These are phyloP conservation scores for Samsoniella hepiali DNA, from an alignment of 2,329 filamentous ascomycete species.

Conservation along the genomic window DNA sequence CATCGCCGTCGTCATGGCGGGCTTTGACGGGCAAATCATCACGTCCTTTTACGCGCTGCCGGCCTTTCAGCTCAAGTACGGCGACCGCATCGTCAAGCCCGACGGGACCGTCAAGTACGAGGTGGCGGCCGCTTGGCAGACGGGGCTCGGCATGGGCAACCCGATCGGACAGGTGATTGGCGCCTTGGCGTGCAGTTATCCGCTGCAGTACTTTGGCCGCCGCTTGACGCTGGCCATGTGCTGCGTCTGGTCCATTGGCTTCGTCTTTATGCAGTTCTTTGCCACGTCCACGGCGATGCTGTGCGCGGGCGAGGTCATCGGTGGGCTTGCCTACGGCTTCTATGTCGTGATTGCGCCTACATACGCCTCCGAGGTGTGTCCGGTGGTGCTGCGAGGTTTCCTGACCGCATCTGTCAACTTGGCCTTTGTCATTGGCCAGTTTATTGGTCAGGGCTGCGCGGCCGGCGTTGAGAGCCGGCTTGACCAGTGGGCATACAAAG, in stretches of 20 bases:
- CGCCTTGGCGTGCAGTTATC: conserved; percentile 30
- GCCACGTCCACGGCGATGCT: conserved; percentile 52
- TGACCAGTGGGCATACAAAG: conserved; percentile 45
- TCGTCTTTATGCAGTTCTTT: conserved; percentile 63
- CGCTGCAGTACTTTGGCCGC: conserved; percentile 40
- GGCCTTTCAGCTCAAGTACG: conserved; percentile 33
- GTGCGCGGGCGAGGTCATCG: conserved; percentile 59
- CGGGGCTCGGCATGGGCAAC: conserved; percentile 43
- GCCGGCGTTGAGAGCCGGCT: conserved; percentile 39
- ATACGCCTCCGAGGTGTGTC: conserved; percentile 60
- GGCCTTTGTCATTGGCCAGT: conserved; percentile 60
- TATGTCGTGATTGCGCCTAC: conserved; percentile 58
- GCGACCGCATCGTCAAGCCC: conserved; percentile 22
- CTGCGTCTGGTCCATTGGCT: conserved; percentile 44
- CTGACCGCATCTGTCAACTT: conserved; percentile 60
- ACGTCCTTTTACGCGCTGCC: conserved; percentile 38
- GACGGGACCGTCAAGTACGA: conserved; percentile 45
- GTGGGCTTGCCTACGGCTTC: conserved; percentile 58
- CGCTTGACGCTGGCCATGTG: conserved; percentile 44
- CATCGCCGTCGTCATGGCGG: conserved; percentile 30
- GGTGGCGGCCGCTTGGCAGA: conserved; percentile 48
- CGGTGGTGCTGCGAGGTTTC: conserved; percentile 53
- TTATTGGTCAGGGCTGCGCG: conserved; percentile 50
- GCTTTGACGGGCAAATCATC: conserved; percentile 37
- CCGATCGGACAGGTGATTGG: conserved; percentile 47